Evolutionary conservation across 108 stramenopile genomes (phyloP), one percentile per base, ranked within the genome.

Genomic region (Nannochloropsis salina): DNA sequence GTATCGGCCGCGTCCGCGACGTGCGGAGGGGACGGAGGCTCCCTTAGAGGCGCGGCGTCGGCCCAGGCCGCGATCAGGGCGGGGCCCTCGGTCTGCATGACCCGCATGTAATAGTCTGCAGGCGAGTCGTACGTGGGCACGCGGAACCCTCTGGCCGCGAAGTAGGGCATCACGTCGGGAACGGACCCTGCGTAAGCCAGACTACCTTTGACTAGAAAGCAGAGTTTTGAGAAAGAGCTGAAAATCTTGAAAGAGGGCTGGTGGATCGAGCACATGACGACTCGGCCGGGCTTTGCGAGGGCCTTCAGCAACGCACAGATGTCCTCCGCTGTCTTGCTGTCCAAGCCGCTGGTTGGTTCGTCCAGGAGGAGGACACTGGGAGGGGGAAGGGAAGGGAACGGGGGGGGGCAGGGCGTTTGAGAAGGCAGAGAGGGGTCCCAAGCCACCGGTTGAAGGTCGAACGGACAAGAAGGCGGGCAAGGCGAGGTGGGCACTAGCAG

Each of bases 321-420:
- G 20, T n/a, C 42, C 10, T 42, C 41, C 20, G 89, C 84, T 0
- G 84, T 84, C 61, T 44, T 44, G 79, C 82, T 47, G 83, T 90
- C 89, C 8, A 90, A 51, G 8, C 91, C 91, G 18, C 89, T 87
- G 44, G 91, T 91, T 18, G 89, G 87, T 82, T 92, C 89, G 83
- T 92, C 91, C 10, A 88, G 93, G 74, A 93, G 91, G 11, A 92
- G 44, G 42, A 94, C 74, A 15, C 47, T 51, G 47, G 47, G 47
- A 12, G 47, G 47, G 47, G 15, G 47, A 15, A 51, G 15, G 15
- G 47, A 51, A 51, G 47, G 47, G 47, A 51, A 15, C 12, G 47
- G 15, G 47, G 15, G 47, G 47, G 47, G 47, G 47, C 12, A 51
- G 47, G 47, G 47, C 31, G 31, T 31, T 31, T 31, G 31, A 31